Evolutionary conservation across 352 stramenopile genomes (phyloP).

Genomic region (Pythium rhizo-oryzae): DNA sequence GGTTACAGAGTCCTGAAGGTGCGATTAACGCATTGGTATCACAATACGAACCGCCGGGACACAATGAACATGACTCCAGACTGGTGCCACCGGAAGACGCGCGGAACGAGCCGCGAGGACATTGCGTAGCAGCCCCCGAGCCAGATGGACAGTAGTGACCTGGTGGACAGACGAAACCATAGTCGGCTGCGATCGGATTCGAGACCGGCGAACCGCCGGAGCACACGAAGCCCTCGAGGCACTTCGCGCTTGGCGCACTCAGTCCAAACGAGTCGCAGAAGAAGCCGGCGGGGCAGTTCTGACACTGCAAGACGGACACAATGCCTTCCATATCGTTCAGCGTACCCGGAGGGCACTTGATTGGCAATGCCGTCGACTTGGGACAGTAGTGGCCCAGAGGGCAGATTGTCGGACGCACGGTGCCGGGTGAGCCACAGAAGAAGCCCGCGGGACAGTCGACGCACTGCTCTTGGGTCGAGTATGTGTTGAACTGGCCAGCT

Average conservation of each 20-base stretch:
- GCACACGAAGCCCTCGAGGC: conserved; percentile 71
- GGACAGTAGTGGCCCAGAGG: conserved; percentile 75
- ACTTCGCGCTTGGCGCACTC: conserved; percentile 47
- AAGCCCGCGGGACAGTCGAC: conserved; percentile 71
- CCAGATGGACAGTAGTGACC: conserved; percentile 78
- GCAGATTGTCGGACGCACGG: conserved; percentile 51
- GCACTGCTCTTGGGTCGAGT: conserved; percentile 54
- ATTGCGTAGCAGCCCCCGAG: conserved; percentile 53
- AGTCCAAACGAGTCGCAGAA: conserved; percentile 91
- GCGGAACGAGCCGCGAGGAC: conserved; percentile 65
- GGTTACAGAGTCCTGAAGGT: conserved; percentile 58
- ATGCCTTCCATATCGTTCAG: conserved; percentile 67
- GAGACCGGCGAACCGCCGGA: conserved; percentile 50
- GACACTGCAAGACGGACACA: conserved; percentile 70
- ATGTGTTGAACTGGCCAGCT: conserved; percentile 64
- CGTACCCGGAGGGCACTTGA: conserved; percentile 69
- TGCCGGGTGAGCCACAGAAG: conserved; percentile 64
- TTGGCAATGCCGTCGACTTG: conserved; percentile 43
- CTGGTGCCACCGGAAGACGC: conserved; percentile 47
- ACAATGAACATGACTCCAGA: conserved; percentile 65
- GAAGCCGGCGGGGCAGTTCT: conserved; percentile 71
- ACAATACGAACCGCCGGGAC: conserved; percentile 63
- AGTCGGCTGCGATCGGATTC: conserved; percentile 52
- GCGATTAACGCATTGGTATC: conserved; percentile 42
- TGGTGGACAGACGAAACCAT: conserved; percentile 61